A percentile compares a stretch with the other conserved stretches of the same genome.
These are phyloP conservation scores for Ochetophila trinervis DNA, from an alignment of 306 rosid genomes.

Conservation along the genomic window DNA sequence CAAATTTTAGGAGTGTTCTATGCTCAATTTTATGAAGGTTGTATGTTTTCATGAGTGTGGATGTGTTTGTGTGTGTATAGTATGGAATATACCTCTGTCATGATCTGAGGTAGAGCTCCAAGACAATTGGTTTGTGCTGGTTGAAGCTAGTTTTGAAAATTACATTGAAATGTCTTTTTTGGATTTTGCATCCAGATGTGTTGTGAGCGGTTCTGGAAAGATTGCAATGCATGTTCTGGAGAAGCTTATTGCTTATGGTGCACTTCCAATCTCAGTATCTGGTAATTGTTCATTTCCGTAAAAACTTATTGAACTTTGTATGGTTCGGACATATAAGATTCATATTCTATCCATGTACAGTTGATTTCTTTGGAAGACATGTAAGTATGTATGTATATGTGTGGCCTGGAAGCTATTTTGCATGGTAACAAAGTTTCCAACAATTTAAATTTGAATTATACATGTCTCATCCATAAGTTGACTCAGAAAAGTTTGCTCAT, in stretches of 20 bases:
- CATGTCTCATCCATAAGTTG: no score
- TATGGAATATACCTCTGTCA: not conserved
- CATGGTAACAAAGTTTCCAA: no score
- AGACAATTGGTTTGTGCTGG: conserved; percentile 15
- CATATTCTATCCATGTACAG: not conserved
- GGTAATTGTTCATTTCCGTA: conserved; percentile 42
- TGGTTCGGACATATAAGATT: conserved; percentile 6
- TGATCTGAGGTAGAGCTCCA: not conserved
- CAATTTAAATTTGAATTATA: no score
- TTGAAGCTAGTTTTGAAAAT: conserved; percentile 16
- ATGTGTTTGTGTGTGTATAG: not conserved
- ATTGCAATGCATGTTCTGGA: conserved; percentile 97
- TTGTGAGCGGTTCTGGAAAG: conserved; percentile 95
- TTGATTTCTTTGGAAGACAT: not conserved
- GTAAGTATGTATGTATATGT: not conserved
- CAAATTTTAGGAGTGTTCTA: not conserved
- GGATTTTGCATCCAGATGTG: conserved; percentile 57
- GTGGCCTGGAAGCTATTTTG: no score
- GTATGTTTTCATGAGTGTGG: not conserved
- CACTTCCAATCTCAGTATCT: conserved; percentile 85
- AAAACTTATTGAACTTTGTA: conserved; percentile 26
- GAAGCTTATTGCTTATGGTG: conserved; percentile 95
- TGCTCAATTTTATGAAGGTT: conserved; percentile 6
- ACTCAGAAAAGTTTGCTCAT: no score
- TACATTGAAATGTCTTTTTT: conserved; percentile 26